Base-by-base conservation (phyloP, 176 grass and related monocot species). In the Themeda triandra region DNA sequence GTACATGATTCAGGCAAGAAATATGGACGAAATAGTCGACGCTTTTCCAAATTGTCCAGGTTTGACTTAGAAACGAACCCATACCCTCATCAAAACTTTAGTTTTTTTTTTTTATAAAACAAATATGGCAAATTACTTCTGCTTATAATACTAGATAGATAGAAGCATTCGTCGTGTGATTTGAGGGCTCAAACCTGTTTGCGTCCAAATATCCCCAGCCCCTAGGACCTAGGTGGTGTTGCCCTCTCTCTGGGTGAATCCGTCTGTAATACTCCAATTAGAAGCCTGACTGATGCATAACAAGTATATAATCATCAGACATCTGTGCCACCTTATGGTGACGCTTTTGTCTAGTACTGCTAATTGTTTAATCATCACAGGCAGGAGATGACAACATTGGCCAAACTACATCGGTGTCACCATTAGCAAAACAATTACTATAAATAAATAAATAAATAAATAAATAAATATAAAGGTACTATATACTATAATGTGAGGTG, bases 391-490 rank as follows among this genome's bases (percentile, higher is more conserved):
- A 10, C 76, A 19, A 4, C 32, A 69, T 53, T 40, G 54, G 17
- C 56, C 67, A 73, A 62, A 21, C 28, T 59, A 19, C 19, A 78
- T 79, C 46, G 51, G 51, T 79, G 37, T 85, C 75, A 48, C 77
- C 28, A 25, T 29, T 54, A 39, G 49, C 49, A 18, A 15, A 15
- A 49, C 15, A 49, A 13, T 48, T 5, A 35, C 33, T 35, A 49
- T 46, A 46, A 46, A 46, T 5, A 4, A 13, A 27, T 21, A 66
- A 19, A 33, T 2, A 1, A n/a, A 46, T 46, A 46, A 46, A 46
- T 5, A 4, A 13, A 27, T 23, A 67, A 21, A 36, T 3, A 2
- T 31, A 44, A 14, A 37, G 19, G 37, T 13, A 14, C 3, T 23
- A 58, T 58, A 62, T 13, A 9, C 9, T 23, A 58, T 58, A 62